Conservation (phyloP, 148 eudicot species). For the Rhododendron ferrugineum region DNA sequence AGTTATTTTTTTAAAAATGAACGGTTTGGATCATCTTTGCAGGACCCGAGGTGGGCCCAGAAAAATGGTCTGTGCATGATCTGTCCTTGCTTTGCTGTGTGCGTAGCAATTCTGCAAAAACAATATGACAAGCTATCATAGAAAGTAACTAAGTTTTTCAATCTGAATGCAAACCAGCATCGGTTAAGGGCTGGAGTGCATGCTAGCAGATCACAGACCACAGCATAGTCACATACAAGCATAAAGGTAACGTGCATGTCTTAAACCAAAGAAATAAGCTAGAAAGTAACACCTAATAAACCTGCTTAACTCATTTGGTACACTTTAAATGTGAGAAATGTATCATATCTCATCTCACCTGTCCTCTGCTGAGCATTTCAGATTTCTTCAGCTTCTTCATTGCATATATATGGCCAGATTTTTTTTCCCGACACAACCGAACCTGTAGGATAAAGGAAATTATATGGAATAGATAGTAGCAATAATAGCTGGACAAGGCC, state of each 20-base stretch:
- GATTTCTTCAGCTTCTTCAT: conserved; percentile 75
- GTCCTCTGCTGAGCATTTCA: conserved; percentile 71
- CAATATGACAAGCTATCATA: not conserved
- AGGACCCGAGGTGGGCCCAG: not conserved
- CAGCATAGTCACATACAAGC: not conserved
- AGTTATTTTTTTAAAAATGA: too few species aligned
- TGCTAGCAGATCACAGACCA: not conserved
- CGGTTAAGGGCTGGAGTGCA: not conserved
- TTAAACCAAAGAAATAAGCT: not conserved
- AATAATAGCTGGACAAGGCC: not conserved
- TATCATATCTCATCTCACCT: conserved; percentile 33
- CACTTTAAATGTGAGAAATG: not conserved
- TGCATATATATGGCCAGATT: conserved; percentile 54
- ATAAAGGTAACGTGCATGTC: not conserved
- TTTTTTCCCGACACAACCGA: conserved; percentile 59
- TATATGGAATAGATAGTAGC: not conserved
- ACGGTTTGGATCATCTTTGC: not conserved
- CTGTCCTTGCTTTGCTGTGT: not conserved
- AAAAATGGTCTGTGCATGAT: not conserved
- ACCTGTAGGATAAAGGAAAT: conserved; percentile 31
- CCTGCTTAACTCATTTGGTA: not conserved
- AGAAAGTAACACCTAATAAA: not conserved
- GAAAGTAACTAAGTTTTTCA: not conserved
- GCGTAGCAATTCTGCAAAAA: not conserved
- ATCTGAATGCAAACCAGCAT: not conserved